Evolutionary conservation across 352 stramenopile species (phyloP).

Genomic region (Pythium brachiatum): DNA sequence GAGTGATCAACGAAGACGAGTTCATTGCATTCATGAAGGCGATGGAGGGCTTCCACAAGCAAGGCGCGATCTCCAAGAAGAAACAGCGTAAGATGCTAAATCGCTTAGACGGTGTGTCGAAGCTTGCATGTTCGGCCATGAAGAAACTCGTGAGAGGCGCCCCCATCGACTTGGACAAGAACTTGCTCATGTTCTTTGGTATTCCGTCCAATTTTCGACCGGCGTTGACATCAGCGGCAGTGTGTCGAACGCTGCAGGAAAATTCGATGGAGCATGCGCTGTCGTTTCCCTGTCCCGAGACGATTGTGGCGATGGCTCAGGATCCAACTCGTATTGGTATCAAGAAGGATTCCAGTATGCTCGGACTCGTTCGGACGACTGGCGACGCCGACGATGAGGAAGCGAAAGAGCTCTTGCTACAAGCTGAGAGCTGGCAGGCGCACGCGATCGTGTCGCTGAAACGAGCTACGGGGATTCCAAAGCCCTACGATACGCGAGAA

Average conservation of each 20-base stretch:
- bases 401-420: slow-evolving; percentile 35
- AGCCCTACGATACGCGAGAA: slow-evolving; percentile 74
- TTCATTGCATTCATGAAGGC: slow-evolving; percentile 77
- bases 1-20: slow-evolving; percentile 60
- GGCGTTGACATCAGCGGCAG: slow-evolving; percentile 54
- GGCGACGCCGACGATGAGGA: slow-evolving; percentile 33
- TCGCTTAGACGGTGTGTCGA: slow-evolving; percentile 41
- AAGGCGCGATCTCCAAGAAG: slow-evolving; percentile 26
- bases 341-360: slow-evolving; percentile 33
- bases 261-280: slow-evolving; percentile 71
- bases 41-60: slow-evolving; percentile 52
- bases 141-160: slow-evolving; percentile 73
- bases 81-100: slow-evolving; percentile 39
- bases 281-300: slow-evolving; percentile 70
- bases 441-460: slow-evolving; percentile 81
- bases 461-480: slow-evolving; percentile 59
- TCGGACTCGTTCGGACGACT: slow-evolving; percentile 16
- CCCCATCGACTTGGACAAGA: slow-evolving; percentile 64
- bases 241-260: slow-evolving; percentile 40
- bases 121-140: slow-evolving; percentile 60
- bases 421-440: slow-evolving; percentile 49
- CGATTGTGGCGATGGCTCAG: slow-evolving; percentile 50
- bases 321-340: slow-evolving; percentile 26
- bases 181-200: slow-evolving; percentile 70
- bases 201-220: slow-evolving; percentile 79